These are phyloP conservation scores for Aphanoascus verrucosus DNA, from an alignment of 2,329 filamentous ascomycete genomes.

Conservation along the genomic window DNA sequence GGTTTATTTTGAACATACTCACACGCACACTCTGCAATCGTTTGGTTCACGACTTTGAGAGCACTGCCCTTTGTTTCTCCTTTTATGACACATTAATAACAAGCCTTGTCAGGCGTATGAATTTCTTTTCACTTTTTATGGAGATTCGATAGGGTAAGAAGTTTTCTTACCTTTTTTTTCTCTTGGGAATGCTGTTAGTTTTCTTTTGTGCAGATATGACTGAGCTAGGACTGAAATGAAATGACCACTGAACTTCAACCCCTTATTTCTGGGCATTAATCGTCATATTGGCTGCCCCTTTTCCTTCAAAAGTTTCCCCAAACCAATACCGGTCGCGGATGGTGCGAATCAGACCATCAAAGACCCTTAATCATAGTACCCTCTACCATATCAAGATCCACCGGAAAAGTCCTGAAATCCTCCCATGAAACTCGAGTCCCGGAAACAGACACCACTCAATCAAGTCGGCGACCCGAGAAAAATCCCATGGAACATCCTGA, in stretches of 20 bases:
- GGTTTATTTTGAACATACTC: neutral
- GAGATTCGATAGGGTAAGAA: neutral
- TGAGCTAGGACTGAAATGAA: neutral
- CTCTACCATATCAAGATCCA: no score
- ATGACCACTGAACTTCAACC: neutral
- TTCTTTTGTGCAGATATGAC: neutral
- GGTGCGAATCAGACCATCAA: no score
- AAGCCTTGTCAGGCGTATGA: constrained; percentile 7
- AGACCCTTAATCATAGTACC: no score
- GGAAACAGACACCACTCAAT: no score
- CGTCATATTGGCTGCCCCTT: neutral
- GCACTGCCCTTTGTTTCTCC: neutral
- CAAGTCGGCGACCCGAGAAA: no score
- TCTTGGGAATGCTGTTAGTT: neutral
- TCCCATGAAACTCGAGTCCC: no score
- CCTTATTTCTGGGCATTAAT: neutral
- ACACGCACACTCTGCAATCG: neutral
- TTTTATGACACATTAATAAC: neutral
- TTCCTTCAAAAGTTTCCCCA: no score
- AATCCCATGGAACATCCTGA: neutral
- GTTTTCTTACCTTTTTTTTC: neutral
- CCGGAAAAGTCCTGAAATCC: no score
- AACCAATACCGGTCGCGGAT: no score
- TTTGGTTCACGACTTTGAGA: neutral
- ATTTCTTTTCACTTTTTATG: constrained; percentile 9